These are phyloP conservation scores for Magnaporthiopsis rhizophila DNA, from an alignment of 2,329 filamentous ascomycete species.

Conservation along the genomic window DNA sequence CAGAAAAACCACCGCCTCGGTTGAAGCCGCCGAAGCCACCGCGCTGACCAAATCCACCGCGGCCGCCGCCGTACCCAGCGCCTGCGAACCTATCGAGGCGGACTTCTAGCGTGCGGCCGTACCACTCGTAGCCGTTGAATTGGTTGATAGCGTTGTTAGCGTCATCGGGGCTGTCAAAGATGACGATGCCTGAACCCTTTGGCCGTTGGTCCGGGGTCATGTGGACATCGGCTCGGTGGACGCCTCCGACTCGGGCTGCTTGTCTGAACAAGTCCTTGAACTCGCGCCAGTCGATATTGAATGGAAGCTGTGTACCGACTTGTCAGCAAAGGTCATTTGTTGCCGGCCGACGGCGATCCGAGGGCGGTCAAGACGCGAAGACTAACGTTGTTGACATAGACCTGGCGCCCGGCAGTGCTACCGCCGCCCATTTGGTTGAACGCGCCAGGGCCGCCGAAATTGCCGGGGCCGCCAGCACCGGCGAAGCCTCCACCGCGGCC, in stretches of 20 bases:
- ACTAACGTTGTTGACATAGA: conserved; percentile 98
- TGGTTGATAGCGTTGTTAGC: conserved; percentile 93
- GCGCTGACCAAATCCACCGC: conserved; percentile 52
- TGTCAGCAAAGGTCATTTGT: conserved; percentile 15
- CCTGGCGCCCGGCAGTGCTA: conserved; percentile 66
- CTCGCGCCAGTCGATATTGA: conserved; percentile 97
- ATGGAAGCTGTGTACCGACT: conserved; percentile 65
- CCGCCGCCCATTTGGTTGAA: conserved; percentile 43
- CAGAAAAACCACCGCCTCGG: conserved; percentile 35
- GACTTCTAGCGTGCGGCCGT: conserved; percentile 86
- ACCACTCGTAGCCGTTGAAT: conserved; percentile 99
- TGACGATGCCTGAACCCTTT: conserved; percentile 94
- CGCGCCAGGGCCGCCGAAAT: conserved; percentile 30
- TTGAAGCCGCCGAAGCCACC: conserved; percentile 45
- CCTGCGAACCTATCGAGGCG: conserved; percentile 92
- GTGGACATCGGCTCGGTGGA: conserved; percentile 94
- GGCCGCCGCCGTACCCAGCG: conserved; percentile 39
- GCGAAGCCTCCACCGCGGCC: conserved; percentile 52
- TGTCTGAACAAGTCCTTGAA: conserved; percentile 97
- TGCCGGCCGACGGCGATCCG: conserved; percentile 12
- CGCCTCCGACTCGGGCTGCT: conserved; percentile 67
- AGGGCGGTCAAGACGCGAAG: conserved; percentile 16
- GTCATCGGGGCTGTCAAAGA: conserved; percentile 91
- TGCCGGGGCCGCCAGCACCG: conserved; percentile 33
- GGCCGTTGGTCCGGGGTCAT: conserved; percentile 83